Conservation (phyloP, 2,329 filamentous ascomycete genomes). For the Trichoderma gracile region DNA sequence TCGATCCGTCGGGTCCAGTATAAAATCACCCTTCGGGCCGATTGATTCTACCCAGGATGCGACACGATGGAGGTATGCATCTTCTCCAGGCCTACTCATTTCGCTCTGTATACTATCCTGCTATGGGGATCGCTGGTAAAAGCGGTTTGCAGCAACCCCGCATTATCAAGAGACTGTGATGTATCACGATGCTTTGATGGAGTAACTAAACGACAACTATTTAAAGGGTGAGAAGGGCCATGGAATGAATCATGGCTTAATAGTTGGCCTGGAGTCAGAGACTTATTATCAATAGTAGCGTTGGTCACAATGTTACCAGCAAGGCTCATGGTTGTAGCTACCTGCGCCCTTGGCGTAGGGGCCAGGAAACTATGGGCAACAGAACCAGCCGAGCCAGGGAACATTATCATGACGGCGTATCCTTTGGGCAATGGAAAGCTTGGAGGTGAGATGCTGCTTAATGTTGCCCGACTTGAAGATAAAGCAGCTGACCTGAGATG, state of each 20-base stretch:
- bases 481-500: not conserved
- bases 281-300: not conserved
- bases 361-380: slow-evolving; percentile 16
- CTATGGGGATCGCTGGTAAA: not conserved
- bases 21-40: slow-evolving; percentile 12
- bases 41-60: not conserved
- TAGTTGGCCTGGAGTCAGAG: not conserved
- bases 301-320: slow-evolving; percentile 6
- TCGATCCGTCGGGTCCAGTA: slow-evolving; percentile 9
- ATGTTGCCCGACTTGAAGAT: not conserved
- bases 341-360: slow-evolving; percentile 6
- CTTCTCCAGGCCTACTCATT: not conserved
- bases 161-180: not conserved
- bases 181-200: not conserved
- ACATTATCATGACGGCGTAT: slow-evolving; percentile 29
- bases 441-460: slow-evolving; percentile 22
- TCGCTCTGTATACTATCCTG: not conserved
- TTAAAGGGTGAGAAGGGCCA: not conserved
- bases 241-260: too few relatives aligned
- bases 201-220: not conserved
- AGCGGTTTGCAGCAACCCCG: not conserved
- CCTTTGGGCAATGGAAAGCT: slow-evolving; percentile 29
- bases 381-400: slow-evolving; percentile 21
- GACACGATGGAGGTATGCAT: not conserved
- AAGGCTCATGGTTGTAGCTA: not conserved